A percentile compares a stretch with the other conserved stretches of the same genome.
phyloP scores from a whole-genome alignment of 23 red algal genomes.

The Porphyridium purpureum region DNA sequence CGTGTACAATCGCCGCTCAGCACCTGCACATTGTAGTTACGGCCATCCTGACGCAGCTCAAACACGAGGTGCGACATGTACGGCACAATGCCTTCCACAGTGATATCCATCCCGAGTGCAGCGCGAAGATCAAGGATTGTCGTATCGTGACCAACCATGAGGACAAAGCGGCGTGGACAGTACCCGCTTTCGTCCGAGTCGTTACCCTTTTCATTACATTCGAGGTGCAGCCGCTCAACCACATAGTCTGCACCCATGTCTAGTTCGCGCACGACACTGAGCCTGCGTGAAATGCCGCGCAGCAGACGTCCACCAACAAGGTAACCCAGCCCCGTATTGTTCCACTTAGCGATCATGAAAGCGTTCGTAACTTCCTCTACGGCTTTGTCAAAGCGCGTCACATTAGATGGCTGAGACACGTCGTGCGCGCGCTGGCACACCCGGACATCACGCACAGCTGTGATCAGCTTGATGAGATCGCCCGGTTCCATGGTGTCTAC shows the following conservation, averaged over 20 bases:
- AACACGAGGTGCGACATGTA: slow-evolving; percentile 18
- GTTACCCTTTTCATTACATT: slow-evolving; percentile 25
- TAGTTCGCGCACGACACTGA: background rate
- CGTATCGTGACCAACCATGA: slow-evolving; percentile 19
- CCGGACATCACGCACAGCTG: slow-evolving; percentile 15
- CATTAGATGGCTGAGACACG: background rate
- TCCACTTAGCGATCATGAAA: slow-evolving; percentile 23
- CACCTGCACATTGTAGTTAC: background rate
- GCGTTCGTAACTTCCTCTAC: slow-evolving; percentile 8
- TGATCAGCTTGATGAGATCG: slow-evolving; percentile 5
- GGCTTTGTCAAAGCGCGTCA: slow-evolving; percentile 5
- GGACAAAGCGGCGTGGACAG: slow-evolving; percentile 10
- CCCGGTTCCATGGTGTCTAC: slow-evolving; percentile 1
- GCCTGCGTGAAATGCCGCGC: slow-evolving; percentile 4
- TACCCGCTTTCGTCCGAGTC: slow-evolving; percentile 17
- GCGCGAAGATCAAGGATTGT: slow-evolving; percentile 27
- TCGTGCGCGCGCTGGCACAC: slow-evolving; percentile 18
- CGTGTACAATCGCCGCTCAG: background rate
- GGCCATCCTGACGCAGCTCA: slow-evolving; percentile 6
- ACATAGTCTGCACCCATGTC: background rate
- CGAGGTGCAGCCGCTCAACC: background rate
- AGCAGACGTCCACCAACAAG: slow-evolving; percentile 26
- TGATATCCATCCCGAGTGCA: slow-evolving; percentile 14
- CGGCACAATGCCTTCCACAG: slow-evolving; percentile 3
- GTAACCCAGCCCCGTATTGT: slow-evolving; percentile 5